Evolutionary conservation across 2,329 filamentous ascomycete genomes (phyloP).

Genomic region (Taxawa tesnikishii): DNA sequence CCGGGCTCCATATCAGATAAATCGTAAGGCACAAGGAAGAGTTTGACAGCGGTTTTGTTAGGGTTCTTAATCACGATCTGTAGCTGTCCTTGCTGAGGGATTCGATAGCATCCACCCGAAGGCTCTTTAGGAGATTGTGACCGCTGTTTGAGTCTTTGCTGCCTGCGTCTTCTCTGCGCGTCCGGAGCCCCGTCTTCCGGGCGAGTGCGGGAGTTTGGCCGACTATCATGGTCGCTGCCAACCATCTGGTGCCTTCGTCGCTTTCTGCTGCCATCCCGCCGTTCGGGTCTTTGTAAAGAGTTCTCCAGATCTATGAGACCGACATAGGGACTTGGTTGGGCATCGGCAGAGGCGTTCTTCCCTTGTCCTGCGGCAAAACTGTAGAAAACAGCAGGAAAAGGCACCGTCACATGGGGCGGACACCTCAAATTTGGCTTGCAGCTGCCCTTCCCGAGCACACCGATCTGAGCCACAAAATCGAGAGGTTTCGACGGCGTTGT

Average conservation of each 20-base stretch:
- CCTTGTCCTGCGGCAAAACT: conserved; percentile 64
- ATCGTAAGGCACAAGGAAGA: conserved; percentile 91
- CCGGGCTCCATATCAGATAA: conserved; percentile 83
- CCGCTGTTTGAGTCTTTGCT: conserved; percentile 46
- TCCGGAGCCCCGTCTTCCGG: conserved; percentile 9
- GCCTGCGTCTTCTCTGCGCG: conserved; percentile 12
- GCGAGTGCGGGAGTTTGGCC: not conserved
- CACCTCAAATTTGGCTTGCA: conserved; percentile 79
- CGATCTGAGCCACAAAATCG: conserved; percentile 89
- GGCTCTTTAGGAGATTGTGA: conserved; percentile 50
- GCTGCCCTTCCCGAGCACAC: conserved; percentile 77
- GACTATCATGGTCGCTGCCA: not conserved
- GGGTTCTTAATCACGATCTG: conserved; percentile 98
- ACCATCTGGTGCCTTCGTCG: not conserved
- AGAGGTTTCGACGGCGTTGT: conserved; percentile 86
- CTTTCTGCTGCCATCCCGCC: not conserved
- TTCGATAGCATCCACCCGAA: conserved; percentile 81
- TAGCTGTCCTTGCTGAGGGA: conserved; percentile 84
- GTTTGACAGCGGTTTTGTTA: conserved; percentile 93
- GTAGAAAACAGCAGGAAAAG: conserved; percentile 93
- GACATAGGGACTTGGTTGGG: conserved; percentile 85
- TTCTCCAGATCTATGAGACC: conserved; percentile 87
- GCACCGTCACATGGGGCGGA: conserved; percentile 77
- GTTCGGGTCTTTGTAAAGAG: conserved; percentile 38
- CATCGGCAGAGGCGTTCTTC: conserved; percentile 56